phyloP scores from a whole-genome alignment of 2,329 filamentous ascomycete genomes.

The Neodidymelliopsis sp. region DNA sequence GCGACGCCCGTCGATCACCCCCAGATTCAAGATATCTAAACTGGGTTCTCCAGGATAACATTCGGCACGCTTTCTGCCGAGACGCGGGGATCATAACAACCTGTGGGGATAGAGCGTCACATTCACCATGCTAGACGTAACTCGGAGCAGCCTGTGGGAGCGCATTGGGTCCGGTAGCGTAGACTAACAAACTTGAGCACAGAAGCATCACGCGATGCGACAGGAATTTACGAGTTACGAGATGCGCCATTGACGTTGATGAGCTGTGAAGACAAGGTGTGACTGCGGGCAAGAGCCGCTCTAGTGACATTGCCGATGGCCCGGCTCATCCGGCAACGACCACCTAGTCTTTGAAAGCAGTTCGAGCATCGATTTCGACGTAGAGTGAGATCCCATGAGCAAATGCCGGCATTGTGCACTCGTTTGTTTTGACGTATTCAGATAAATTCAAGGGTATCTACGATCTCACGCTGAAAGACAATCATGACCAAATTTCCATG shows the following conservation, averaged over 20 bases:
- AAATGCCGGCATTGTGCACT: too few relatives aligned
- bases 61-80: background rate
- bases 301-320: too few relatives aligned
- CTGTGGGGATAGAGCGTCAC: background rate
- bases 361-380: too few relatives aligned
- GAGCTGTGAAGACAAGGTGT: too few relatives aligned
- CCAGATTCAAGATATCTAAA: background rate
- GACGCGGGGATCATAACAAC: background rate
- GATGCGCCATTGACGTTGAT: too few relatives aligned
- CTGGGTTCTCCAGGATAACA: background rate
- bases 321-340: too few relatives aligned
- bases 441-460: conserved; percentile 12
- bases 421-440: too few relatives aligned
- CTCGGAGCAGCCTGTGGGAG: background rate
- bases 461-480: conserved; percentile 4
- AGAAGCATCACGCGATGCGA: background rate
- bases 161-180: background rate
- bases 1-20: background rate
- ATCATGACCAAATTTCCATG: background rate
- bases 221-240: too few relatives aligned
- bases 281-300: too few relatives aligned
- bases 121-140: background rate
- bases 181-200: background rate
- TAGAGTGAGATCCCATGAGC: too few relatives aligned
- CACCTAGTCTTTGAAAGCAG: too few relatives aligned